phyloP scores from a whole-genome alignment of 768 basidiomycete genomes.

The Russula lepida region DNA sequence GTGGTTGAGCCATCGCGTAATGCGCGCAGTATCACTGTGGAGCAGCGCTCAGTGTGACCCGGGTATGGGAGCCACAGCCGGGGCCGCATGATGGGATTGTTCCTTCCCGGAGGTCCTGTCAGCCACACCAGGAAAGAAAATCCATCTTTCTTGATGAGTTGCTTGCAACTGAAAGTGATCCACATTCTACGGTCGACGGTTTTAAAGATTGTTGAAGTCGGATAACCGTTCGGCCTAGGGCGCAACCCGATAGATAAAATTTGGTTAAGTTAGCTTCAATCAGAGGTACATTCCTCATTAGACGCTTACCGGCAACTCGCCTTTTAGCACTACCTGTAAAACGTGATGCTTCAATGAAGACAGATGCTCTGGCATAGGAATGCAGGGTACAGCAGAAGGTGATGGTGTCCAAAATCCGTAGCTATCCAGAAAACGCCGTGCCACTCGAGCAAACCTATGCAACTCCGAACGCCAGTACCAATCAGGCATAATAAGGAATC shows the following conservation, averaged over 20 bases:
- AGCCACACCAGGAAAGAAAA: background rate
- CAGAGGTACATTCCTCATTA: background rate
- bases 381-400: background rate
- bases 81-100: background rate
- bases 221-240: background rate
- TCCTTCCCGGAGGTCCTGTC: background rate
- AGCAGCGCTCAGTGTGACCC: background rate
- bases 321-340: background rate
- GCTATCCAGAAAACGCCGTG: background rate
- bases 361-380: background rate
- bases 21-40: background rate
- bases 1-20: background rate
- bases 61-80: background rate
- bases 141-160: background rate
- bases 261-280: background rate
- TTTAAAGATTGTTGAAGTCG: background rate
- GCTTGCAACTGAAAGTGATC: background rate
- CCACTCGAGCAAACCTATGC: background rate
- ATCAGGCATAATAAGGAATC: too few species aligned
- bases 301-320: background rate
- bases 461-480: background rate
- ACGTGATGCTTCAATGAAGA: background rate
- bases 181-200: background rate
- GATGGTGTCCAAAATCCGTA: background rate
- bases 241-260: background rate